Evolutionary conservation across 2,329 filamentous ascomycete genomes (phyloP).

Genomic region (Pyrenophora tritici-repentis): DNA sequence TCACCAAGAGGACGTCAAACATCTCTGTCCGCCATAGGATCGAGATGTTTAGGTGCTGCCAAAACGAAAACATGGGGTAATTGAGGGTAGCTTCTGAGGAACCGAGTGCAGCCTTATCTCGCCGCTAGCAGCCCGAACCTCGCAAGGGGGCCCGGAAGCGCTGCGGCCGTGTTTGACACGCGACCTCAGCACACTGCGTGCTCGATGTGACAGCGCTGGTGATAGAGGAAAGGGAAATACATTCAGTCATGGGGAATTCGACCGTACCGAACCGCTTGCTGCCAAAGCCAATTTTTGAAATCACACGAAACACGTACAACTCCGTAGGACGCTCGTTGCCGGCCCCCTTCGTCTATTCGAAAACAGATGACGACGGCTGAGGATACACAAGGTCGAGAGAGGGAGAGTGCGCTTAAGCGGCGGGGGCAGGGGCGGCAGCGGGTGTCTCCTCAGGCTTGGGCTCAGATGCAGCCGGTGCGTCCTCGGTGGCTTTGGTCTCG

Average conservation of each 20-base stretch:
- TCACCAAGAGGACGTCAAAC: constrained; percentile 29
- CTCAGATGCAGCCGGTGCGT: constrained; percentile 51
- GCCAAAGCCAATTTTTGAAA: constrained; percentile 49
- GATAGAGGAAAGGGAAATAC: constrained; percentile 43
- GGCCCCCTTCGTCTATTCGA: constrained; percentile 42
- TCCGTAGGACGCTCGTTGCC: constrained; percentile 47
- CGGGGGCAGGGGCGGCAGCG: constrained; percentile 38
- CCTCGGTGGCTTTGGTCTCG: constrained; percentile 59
- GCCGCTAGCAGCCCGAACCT: constrained; percentile 26
- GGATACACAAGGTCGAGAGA: constrained; percentile 43
- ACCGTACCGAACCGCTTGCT: constrained; percentile 48
- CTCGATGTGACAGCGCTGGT: constrained; percentile 32
- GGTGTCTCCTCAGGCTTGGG: constrained; percentile 40
- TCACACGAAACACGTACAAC: constrained; percentile 46
- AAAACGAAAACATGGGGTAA: constrained; percentile 42
- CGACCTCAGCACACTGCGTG: constrained; percentile 27
- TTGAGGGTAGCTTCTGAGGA: constrained; percentile 41
- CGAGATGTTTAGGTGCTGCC: constrained; percentile 33
- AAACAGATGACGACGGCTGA: constrained; percentile 40
- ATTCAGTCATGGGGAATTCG: constrained; percentile 49
- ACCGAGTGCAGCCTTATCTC: constrained; percentile 33
- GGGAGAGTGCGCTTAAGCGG: constrained; percentile 40
- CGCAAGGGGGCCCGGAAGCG: constrained; percentile 34
- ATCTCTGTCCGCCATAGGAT: constrained; percentile 31
- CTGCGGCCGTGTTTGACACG: constrained; percentile 22